Percentiles rank a stretch among this genome's conserved stretches.
Conservation (phyloP, 2,329 filamentous ascomycete species). For the Aspergillus sp. region DNA sequence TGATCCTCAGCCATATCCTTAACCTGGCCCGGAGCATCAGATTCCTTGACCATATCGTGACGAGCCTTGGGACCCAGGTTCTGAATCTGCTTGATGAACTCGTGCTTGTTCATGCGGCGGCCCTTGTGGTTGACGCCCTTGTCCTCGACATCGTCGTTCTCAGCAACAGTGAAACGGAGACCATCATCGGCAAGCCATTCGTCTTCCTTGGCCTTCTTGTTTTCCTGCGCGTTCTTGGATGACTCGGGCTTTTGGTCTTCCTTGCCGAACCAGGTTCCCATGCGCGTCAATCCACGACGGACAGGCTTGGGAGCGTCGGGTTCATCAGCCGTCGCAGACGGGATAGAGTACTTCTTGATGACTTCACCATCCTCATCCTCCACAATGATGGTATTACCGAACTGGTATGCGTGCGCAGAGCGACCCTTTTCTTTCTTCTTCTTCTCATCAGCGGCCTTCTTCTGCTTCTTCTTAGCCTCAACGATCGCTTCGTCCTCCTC, state of each 20-base stretch:
- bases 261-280: conserved; percentile 53
- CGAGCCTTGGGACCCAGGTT: conserved; percentile 54
- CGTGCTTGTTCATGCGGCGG: conserved; percentile 56
- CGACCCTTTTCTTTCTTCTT: conserved; percentile 35
- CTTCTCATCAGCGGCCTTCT: conserved; percentile 15
- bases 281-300: conserved; percentile 48
- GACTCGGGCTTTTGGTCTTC: conserved; percentile 26
- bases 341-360: conserved; percentile 62
- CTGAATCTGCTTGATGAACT: conserved; percentile 59
- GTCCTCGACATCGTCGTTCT: conserved; percentile 30
- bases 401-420: conserved; percentile 60
- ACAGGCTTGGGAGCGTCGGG: conserved; percentile 30
- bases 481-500: conserved; percentile 19
- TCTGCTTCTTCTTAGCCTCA: conserved; percentile 13
- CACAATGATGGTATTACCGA: conserved; percentile 64
- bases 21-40: conserved; percentile 33
- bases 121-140: conserved; percentile 42
- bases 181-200: conserved; percentile 42
- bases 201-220: conserved; percentile 22
- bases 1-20: conserved; percentile 32
- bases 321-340: conserved; percentile 27
- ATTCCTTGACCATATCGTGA: conserved; percentile 39
- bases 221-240: conserved; percentile 20
- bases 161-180: conserved; percentile 56
- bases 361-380: conserved; percentile 64